Conservation (phyloP, 768 basidiomycete genomes). For the Pleurotus ostreatus region DNA sequence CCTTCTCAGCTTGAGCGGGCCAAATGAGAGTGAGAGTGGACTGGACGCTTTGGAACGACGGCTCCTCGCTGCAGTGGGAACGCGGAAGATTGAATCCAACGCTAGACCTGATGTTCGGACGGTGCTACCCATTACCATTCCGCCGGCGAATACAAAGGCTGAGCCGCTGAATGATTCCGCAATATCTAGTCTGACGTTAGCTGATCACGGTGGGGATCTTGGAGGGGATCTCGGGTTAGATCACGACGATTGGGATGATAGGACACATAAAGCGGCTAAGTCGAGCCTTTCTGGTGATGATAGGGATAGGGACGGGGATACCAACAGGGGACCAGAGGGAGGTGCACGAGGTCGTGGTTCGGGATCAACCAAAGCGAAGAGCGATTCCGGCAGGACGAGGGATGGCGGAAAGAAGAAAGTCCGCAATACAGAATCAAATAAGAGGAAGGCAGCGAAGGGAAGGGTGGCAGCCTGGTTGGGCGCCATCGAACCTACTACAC, state of each 20-base stretch:
- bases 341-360: conserved; percentile 12
- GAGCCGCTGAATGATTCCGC: conserved; percentile 47
- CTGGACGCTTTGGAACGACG: conserved; percentile 71
- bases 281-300: conserved; percentile 23
- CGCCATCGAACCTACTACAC: conserved; percentile 54
- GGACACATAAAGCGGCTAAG: conserved; percentile 33
- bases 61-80: conserved; percentile 70
- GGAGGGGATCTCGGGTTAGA: conserved; percentile 17
- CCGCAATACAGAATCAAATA: conserved; percentile 15
- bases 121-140: conserved; percentile 33
- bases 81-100: conserved; percentile 40
- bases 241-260: conserved; percentile 35
- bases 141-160: conserved; percentile 21
- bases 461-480: conserved; percentile 79
- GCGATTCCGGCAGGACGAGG: conserved; percentile 23
- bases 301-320: conserved; percentile 9
- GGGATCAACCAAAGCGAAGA: conserved; percentile 16
- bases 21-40: conserved; percentile 48
- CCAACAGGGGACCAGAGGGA: conserved; percentile 12
- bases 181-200: conserved; percentile 52
- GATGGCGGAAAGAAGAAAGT: conserved; percentile 21
- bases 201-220: conserved; percentile 22
- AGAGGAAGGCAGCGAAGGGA: conserved; percentile 49
- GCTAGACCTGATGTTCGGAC: conserved; percentile 29
- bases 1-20: conserved; percentile 14